A percentile compares a stretch with the other conserved stretches of the same genome.
These are phyloP conservation scores for Talaromyces sp. DNA, from an alignment of 2,329 filamentous ascomycete species.

Conservation along the genomic window DNA sequence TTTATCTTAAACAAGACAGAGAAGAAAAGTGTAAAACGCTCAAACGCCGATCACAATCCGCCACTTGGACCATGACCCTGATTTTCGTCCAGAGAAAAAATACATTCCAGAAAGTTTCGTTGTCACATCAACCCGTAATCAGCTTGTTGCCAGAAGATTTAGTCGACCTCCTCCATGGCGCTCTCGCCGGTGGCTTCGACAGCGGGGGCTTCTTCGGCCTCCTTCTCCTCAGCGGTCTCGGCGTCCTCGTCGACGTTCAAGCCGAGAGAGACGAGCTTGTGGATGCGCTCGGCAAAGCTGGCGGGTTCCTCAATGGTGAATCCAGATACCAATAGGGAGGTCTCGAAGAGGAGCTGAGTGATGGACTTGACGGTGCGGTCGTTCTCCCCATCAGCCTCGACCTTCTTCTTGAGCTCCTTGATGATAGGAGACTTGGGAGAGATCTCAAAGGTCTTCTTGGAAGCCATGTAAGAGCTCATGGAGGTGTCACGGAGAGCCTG, in stretches of 20 bases:
- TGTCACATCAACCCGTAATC: conserved; percentile 19
- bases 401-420: conserved; percentile 99
- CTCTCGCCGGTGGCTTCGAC: conserved; percentile 73
- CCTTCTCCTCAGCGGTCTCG: conserved; percentile 62
- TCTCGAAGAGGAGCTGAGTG: conserved; percentile 97
- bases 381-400: conserved; percentile 94
- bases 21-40: conserved; percentile 15
- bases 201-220: conserved; percentile 58
- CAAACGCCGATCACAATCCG: conserved; percentile 21
- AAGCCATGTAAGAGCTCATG: conserved; percentile 99
- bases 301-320: conserved; percentile 99
- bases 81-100: conserved; percentile 20
- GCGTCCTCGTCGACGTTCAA: conserved; percentile 95
- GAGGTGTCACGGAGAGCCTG: conserved; percentile 99
- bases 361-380: conserved; percentile 99
- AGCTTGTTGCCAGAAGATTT: conserved; percentile 41
- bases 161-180: conserved; percentile 99
- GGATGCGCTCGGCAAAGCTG: conserved; percentile 96
- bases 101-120: conserved; percentile 20
- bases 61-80: conserved; percentile 18
- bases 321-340: conserved; percentile 93
- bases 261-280: conserved; percentile 98
- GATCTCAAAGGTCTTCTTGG: conserved; percentile 99
- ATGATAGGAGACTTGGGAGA: conserved; percentile 98
- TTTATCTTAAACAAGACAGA: conserved; percentile 7